phyloP scores from a whole-genome alignment of 768 basidiomycete genomes.

The Termitomyces heimii region DNA sequence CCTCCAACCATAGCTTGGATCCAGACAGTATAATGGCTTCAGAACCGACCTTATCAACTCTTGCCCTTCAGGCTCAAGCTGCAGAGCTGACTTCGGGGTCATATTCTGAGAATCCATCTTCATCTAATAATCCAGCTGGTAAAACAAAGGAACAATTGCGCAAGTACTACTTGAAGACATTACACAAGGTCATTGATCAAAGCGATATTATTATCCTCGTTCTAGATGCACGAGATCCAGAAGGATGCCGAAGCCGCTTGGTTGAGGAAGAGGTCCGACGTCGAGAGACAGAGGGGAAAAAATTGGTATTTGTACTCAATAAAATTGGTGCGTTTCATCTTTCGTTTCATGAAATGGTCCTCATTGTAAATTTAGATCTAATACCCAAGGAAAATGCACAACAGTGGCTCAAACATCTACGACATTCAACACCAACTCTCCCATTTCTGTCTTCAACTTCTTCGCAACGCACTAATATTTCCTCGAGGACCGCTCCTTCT shows the following conservation, averaged over 20 bases:
- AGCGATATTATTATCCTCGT: slow-evolving; percentile 88
- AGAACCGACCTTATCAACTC: slow-evolving; percentile 53
- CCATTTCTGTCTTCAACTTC: slow-evolving; percentile 82
- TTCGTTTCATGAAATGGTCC: not conserved
- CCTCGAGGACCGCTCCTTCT: slow-evolving; percentile 68
- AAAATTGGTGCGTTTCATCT: slow-evolving; percentile 69
- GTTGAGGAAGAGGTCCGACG: slow-evolving; percentile 93
- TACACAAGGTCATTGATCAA: slow-evolving; percentile 91
- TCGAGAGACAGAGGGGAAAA: slow-evolving; percentile 85
- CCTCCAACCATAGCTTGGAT: slow-evolving; percentile 28
- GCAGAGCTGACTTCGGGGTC: slow-evolving; percentile 18
- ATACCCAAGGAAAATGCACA: slow-evolving; percentile 86
- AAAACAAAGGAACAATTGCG: slow-evolving; percentile 69
- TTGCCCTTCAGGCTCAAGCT: slow-evolving; percentile 47
- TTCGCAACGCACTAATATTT: slow-evolving; percentile 76
- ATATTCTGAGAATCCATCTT: slow-evolving; percentile 23
- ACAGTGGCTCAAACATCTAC: slow-evolving; percentile 86
- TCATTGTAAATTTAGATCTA: slow-evolving; percentile 50
- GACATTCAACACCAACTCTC: slow-evolving; percentile 87
- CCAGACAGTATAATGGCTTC: slow-evolving; percentile 67
- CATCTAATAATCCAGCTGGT: slow-evolving; percentile 20
- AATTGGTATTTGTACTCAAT: slow-evolving; percentile 90
- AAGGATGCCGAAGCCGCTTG: slow-evolving; percentile 85
- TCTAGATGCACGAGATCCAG: slow-evolving; percentile 92
- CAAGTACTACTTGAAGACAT: slow-evolving; percentile 66